Conservation (phyloP, 257 asterid genomes). For the Ballota nigra region DNA sequence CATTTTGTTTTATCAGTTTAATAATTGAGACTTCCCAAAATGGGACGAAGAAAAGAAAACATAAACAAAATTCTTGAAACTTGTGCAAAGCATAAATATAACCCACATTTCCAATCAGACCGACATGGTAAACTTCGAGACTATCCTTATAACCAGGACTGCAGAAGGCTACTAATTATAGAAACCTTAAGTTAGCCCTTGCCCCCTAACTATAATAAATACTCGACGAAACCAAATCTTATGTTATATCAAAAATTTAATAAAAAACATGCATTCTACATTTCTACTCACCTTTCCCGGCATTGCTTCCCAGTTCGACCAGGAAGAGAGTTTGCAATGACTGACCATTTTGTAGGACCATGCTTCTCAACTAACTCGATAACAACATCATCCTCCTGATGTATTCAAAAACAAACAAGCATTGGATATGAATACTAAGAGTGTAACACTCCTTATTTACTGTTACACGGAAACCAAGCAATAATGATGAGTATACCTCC, state of each 20-base stretch:
- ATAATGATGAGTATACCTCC: slow-evolving; percentile 45
- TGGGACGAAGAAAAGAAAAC: neutral
- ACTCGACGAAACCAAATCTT: neutral
- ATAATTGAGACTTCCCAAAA: neutral
- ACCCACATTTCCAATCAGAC: neutral
- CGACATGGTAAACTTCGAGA: neutral
- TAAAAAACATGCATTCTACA: slow-evolving; percentile 18
- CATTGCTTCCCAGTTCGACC: slow-evolving; percentile 97
- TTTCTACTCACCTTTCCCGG: slow-evolving; percentile 65
- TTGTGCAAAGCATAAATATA: neutral
- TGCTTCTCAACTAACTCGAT: slow-evolving; percentile 53
- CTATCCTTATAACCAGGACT: neutral
- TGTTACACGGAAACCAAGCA: slow-evolving; percentile 7
- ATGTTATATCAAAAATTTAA: neutral
- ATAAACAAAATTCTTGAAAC: neutral
- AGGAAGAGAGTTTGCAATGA: slow-evolving; percentile 56
- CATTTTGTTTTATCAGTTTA: neutral
- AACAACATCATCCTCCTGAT: slow-evolving; percentile 75
- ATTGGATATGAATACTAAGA: slow-evolving; percentile 10
- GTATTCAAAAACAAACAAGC: slow-evolving; percentile 5
- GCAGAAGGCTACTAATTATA: neutral
- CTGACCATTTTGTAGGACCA: slow-evolving; percentile 72
- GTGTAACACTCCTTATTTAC: slow-evolving; percentile 1
- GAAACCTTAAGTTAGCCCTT: slow-evolving; percentile 3
- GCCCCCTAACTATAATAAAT: neutral